Conservation (phyloP, 805 yeast species). For the Wickerhamiella vanderwaltii region DNA sequence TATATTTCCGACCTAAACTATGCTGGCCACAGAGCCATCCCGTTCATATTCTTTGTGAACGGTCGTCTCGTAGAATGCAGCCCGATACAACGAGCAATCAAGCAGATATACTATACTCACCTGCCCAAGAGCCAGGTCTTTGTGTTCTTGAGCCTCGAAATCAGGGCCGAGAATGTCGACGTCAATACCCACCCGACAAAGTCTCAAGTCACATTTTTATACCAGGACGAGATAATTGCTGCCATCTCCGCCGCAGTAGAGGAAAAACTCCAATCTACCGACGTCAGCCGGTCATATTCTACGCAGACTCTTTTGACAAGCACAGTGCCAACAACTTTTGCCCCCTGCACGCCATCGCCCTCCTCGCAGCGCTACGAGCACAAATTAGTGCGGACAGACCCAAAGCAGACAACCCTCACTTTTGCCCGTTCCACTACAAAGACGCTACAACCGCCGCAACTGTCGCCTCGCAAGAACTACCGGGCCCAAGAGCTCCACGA, state of each 20-base stretch:
- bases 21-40: slow-evolving; percentile 47
- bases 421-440: slow-evolving; percentile 20
- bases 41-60: slow-evolving; percentile 76
- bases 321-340: background rate
- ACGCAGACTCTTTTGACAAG: slow-evolving; percentile 34
- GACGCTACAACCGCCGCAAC: background rate
- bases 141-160: slow-evolving; percentile 55
- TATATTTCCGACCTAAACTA: slow-evolving; percentile 61
- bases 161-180: slow-evolving; percentile 62
- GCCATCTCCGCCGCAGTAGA: slow-evolving; percentile 40
- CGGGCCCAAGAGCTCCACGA: background rate
- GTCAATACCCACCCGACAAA: slow-evolving; percentile 96
- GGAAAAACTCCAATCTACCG: slow-evolving; percentile 41
- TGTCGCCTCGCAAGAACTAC: slow-evolving; percentile 4
- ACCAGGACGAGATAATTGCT: slow-evolving; percentile 78
- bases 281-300: slow-evolving; percentile 54
- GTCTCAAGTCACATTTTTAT: slow-evolving; percentile 72
- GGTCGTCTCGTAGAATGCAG: slow-evolving; percentile 73
- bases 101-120: slow-evolving; percentile 47
- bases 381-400: slow-evolving; percentile 60
- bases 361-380: slow-evolving; percentile 40
- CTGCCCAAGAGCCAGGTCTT: slow-evolving; percentile 77
- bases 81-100: slow-evolving; percentile 58
- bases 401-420: slow-evolving; percentile 45
- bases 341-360: background rate